phyloP scores from a whole-genome alignment of 495 filamentous ascomycete genomes.

The Penicillium soppii region DNA sequence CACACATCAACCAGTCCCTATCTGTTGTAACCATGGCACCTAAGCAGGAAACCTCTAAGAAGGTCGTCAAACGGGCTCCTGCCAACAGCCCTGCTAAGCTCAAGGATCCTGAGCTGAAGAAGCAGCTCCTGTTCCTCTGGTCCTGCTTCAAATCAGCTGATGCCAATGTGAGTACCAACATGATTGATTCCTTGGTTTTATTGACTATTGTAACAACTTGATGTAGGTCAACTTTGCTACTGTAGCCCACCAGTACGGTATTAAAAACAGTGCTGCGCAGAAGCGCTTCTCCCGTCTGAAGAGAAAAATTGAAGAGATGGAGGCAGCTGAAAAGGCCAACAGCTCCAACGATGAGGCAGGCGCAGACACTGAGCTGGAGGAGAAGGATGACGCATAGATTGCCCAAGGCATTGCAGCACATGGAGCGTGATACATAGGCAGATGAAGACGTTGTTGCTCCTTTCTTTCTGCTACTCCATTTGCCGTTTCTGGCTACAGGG shows the following conservation, averaged over 20 bases:
- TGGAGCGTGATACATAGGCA: too few relatives aligned
- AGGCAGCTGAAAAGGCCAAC: background rate
- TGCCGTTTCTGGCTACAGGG: too few relatives aligned
- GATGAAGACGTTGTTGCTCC: too few relatives aligned
- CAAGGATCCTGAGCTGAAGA: background rate
- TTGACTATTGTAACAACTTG: background rate
- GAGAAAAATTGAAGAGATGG: conserved; percentile 4
- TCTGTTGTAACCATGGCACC: background rate
- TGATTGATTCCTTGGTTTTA: background rate
- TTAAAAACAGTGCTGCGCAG: background rate
- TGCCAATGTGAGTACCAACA: background rate
- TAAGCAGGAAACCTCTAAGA: background rate
- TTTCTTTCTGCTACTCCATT: too few relatives aligned
- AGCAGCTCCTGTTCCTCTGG: background rate
- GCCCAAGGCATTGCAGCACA: too few relatives aligned
- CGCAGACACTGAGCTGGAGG: too few relatives aligned
- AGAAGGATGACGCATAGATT: too few relatives aligned
- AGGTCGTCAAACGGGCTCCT: background rate
- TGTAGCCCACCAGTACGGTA: background rate
- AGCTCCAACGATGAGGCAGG: too few relatives aligned
- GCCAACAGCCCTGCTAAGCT: background rate
- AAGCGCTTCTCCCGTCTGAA: background rate
- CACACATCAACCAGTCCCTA: too few relatives aligned
- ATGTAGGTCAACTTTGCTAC: background rate
- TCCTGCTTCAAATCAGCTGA: background rate